A percentile compares a stretch with the other conserved stretches of the same genome.
Evolutionary conservation across 2,329 filamentous ascomycete genomes (phyloP).

Genomic region (Apiospora malaysiana): DNA sequence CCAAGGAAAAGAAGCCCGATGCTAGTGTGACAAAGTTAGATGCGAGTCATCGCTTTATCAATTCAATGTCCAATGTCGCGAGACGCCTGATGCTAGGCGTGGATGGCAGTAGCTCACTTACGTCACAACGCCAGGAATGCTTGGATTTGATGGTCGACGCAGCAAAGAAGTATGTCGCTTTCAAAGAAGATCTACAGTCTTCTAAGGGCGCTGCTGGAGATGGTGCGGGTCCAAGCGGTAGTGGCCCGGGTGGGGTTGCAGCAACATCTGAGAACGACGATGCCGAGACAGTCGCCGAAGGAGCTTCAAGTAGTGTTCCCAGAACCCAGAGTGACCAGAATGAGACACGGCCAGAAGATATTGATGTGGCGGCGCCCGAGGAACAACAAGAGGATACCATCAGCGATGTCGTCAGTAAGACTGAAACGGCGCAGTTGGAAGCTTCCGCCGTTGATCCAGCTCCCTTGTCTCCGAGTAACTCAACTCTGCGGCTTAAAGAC

Average conservation of each 20-base stretch:
- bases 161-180: constrained; percentile 55
- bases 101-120: constrained; percentile 42
- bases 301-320: not conserved
- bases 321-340: constrained; percentile 29
- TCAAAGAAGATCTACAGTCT: not conserved
- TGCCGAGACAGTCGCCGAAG: constrained; percentile 20
- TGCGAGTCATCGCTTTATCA: constrained; percentile 41
- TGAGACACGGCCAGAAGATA: constrained; percentile 51
- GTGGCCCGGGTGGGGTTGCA: not conserved
- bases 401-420: constrained; percentile 24
- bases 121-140: constrained; percentile 49
- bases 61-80: constrained; percentile 47
- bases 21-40: not conserved
- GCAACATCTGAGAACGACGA: constrained; percentile 19
- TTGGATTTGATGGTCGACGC: constrained; percentile 58
- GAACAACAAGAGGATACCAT: constrained; percentile 35
- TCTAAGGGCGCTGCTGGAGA: not conserved
- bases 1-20: constrained; percentile 35
- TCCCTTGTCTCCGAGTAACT: not conserved
- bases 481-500: not conserved
- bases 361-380: constrained; percentile 54
- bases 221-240: not conserved
- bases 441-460: constrained; percentile 19
- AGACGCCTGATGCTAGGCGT: constrained; percentile 49
- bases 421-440: constrained; percentile 25